These are phyloP conservation scores for Penstemon davidsonii DNA, from an alignment of 257 asterid species.

Conservation along the genomic window DNA sequence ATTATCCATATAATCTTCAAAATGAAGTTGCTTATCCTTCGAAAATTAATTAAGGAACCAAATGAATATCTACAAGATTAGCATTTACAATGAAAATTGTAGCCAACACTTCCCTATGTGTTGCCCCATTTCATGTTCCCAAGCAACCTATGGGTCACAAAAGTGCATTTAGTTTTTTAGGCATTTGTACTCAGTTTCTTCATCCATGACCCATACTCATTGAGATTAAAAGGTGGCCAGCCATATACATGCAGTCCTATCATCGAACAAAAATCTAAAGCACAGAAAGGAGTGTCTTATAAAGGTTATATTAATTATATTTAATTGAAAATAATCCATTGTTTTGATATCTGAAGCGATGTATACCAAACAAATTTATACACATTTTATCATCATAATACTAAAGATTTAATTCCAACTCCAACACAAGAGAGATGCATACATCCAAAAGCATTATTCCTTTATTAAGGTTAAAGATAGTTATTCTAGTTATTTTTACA, in stretches of 20 bases:
- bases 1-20: conserved; percentile 29
- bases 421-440: neutral
- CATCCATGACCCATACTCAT: conserved; percentile 16
- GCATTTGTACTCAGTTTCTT: conserved; percentile 23
- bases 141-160: conserved; percentile 5
- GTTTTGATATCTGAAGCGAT: conserved; percentile 18
- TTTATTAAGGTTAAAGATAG: too few species aligned
- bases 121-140: conserved; percentile 24
- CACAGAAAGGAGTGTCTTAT: neutral
- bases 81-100: conserved; percentile 19
- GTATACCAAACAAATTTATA: conserved; percentile 18
- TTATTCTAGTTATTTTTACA: too few species aligned
- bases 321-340: neutral
- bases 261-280: conserved; percentile 6
- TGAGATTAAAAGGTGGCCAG: conserved; percentile 21
- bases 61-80: conserved; percentile 17
- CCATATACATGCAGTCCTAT: conserved; percentile 19
- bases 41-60: conserved; percentile 27
- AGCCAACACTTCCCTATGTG: neutral
- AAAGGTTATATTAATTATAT: conserved; percentile 20
- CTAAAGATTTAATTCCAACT: too few species aligned
- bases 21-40: conserved; percentile 22
- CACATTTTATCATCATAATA: neutral
- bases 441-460: too few species aligned
- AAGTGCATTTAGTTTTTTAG: conserved; percentile 10